These are phyloP conservation scores for Fusarium domesticum DNA, from an alignment of 2,329 filamentous ascomycete genomes.

Conservation along the genomic window DNA sequence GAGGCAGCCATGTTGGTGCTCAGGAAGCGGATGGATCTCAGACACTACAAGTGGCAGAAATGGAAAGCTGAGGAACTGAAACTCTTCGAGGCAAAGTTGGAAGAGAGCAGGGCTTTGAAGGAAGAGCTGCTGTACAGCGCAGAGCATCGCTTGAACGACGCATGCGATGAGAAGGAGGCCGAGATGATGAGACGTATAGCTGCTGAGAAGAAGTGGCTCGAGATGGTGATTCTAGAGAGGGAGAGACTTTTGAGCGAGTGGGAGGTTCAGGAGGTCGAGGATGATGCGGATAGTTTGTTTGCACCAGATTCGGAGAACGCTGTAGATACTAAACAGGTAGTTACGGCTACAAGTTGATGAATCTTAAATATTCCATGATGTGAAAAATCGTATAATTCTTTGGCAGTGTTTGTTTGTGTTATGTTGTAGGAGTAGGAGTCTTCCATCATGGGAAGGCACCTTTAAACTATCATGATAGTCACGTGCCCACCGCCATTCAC, in stretches of 20 bases:
- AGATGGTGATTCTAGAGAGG: conserved; percentile 44
- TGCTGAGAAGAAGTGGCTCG: conserved; percentile 49
- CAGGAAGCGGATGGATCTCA: conserved; percentile 41
- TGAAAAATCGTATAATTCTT: too few species aligned
- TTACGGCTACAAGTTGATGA: too few species aligned
- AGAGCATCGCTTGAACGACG: conserved; percentile 32
- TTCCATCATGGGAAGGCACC: neutral
- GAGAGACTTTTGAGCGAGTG: conserved; percentile 40
- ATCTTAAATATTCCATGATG: too few species aligned
- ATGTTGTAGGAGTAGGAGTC: neutral
- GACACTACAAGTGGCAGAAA: conserved; percentile 40
- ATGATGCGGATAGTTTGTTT: conserved; percentile 36
- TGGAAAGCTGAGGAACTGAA: conserved; percentile 42
- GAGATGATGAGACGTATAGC: conserved; percentile 34
- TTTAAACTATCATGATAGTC: conserved; percentile 3
- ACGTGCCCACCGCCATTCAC: conserved; percentile 15
- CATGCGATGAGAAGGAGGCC: conserved; percentile 29
- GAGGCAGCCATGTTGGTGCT: conserved; percentile 36
- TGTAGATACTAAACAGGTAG: neutral
- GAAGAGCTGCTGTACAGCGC: conserved; percentile 44
- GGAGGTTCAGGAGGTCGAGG: conserved; percentile 44
- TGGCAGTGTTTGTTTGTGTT: neutral
- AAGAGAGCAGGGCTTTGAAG: conserved; percentile 40
- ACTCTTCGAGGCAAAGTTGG: conserved; percentile 34
- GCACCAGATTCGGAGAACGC: conserved; percentile 16